phyloP scores from a whole-genome alignment of 108 stramenopile genomes.

The Discostella stelligeroides region DNA sequence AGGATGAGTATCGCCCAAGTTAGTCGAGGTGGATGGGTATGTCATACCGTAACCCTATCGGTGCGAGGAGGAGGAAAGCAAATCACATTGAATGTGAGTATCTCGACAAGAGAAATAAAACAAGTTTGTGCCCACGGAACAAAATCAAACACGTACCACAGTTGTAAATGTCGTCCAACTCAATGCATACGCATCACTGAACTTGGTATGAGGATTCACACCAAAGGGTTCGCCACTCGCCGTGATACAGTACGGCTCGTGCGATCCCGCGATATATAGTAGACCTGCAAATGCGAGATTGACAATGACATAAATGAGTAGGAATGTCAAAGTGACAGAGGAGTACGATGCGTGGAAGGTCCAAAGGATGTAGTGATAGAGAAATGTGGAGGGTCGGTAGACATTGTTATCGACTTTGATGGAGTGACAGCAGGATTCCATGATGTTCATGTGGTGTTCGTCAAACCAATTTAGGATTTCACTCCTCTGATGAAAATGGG shows the following conservation, averaged over 20 bases:
- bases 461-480: conserved; percentile 10
- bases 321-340: conserved; percentile 33
- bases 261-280: conserved; percentile 15
- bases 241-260: conserved; percentile 36
- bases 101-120: not conserved
- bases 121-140: not conserved
- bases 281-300: conserved; percentile 31
- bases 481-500: not conserved
- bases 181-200: conserved; percentile 78
- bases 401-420: conserved; percentile 20
- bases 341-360: conserved; percentile 33
- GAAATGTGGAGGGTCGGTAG: conserved; percentile 27
- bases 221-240: conserved; percentile 40
- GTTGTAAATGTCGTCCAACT: conserved; percentile 86
- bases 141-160: conserved; percentile 30
- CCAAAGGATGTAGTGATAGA: conserved; percentile 47
- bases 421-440: not conserved
- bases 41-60: conserved; percentile 65
- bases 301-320: conserved; percentile 27
- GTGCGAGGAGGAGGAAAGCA: not conserved
- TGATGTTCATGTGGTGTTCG: conserved; percentile 6
- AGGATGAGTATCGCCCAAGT: conserved; percentile 30
- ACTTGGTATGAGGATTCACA: conserved; percentile 30
- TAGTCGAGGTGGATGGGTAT: conserved; percentile 60
- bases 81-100: not conserved